These are phyloP conservation scores for Vitis cinerea DNA, from an alignment of 164 flowering plant species.

Conservation along the genomic window DNA sequence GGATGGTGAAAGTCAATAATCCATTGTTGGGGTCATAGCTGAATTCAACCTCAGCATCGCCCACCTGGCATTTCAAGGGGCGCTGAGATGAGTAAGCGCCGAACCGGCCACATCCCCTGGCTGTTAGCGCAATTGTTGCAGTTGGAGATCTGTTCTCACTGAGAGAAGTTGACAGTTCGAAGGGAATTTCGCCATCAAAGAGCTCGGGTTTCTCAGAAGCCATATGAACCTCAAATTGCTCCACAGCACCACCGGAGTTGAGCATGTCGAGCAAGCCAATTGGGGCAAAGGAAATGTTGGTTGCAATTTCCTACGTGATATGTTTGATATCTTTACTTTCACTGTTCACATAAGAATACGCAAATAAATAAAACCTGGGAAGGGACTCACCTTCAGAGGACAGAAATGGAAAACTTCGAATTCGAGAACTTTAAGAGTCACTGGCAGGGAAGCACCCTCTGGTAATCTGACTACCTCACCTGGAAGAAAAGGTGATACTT, in stretches of 20 bases:
- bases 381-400: slow-evolving; percentile 63
- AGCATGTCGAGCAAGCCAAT: slow-evolving; percentile 93
- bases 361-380: background rate
- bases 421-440: slow-evolving; percentile 83
- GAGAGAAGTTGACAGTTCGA: slow-evolving; percentile 29
- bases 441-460: slow-evolving; percentile 69
- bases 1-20: slow-evolving; percentile 51
- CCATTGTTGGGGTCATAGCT: slow-evolving; percentile 51
- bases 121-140: slow-evolving; percentile 52
- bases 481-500: slow-evolving; percentile 21
- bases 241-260: slow-evolving; percentile 80
- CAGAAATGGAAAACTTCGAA: slow-evolving; percentile 83
- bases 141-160: slow-evolving; percentile 39
- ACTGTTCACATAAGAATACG: no score
- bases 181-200: slow-evolving; percentile 44
- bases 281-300: slow-evolving; percentile 70
- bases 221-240: slow-evolving; percentile 43
- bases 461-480: slow-evolving; percentile 77
- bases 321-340: no score
- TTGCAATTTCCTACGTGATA: slow-evolving; percentile 52
- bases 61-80: slow-evolving; percentile 71
- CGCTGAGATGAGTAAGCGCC: slow-evolving; percentile 79
- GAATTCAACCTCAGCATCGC: slow-evolving; percentile 38
- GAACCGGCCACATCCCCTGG: slow-evolving; percentile 77
- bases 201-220: slow-evolving; percentile 33